Base-by-base conservation (phyloP, 83 land plant species). In the Larix sibirica region DNA sequence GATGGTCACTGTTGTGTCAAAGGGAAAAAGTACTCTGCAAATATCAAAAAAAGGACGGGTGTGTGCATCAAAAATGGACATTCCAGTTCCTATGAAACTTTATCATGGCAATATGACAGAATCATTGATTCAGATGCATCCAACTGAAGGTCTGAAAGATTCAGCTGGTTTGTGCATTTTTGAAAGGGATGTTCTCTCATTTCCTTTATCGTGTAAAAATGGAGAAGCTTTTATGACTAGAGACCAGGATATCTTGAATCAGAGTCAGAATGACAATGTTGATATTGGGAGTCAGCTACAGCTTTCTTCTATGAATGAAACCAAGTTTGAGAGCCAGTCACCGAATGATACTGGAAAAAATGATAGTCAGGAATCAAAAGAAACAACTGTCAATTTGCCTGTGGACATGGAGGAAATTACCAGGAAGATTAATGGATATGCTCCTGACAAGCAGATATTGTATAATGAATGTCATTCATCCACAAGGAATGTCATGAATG, bases 1-100 rank as follows among this genome's bases (percentile, higher is more conserved):
- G 23, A 89, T 93, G 95, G 88, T 93, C 54, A 82, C 21, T 62
- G 76, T 87, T 64, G 89, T 81, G 59, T 79, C 78, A 7, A 68
- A 76, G 67, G 77, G 59, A 60, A 81, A 69, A 24, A 12, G 58
- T 59, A 77, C 14, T 58, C 6, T 87, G 56, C 63, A 36, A 38
- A 68, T 14, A 18, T 77, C 82, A 62, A 54, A 62, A 38, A 67
- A 74, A 79, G 83, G 83, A 24, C 79, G 36, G 66, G 28, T 71
- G 26, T 21, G n/a, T 68, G 36, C 83, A 21, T 63, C 66, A 61
- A 77, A 81, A 73, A 26, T 90, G 65, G 89, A 85, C 77, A 85
- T 88, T 80, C 91, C 95, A 6, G 70, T 92, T 44, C 77, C 77
- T n/a, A 40, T 21, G 21, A 74, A 74, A 44, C 16, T 18, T 9